Percentiles rank a stretch among this genome's conserved stretches.
Conservation (phyloP, 495 filamentous ascomycete genomes). For the Hypoxylon perforatum region DNA sequence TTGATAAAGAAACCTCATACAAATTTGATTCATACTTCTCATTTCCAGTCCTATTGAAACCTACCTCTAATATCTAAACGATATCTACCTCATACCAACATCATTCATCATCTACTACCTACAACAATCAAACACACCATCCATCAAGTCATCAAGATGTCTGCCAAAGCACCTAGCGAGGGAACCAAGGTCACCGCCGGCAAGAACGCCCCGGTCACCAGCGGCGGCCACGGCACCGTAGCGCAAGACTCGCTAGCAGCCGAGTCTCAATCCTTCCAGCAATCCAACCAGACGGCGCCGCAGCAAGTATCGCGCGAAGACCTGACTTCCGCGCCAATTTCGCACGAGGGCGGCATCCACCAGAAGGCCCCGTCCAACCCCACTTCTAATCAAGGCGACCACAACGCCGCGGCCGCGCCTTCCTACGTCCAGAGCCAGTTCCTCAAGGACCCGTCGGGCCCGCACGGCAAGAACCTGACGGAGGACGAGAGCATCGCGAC, state of each 20-base stretch:
- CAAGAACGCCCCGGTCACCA: constrained; percentile 42
- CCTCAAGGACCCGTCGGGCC: constrained; percentile 31
- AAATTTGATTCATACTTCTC: too few relatives aligned
- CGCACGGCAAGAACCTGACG: constrained; percentile 55
- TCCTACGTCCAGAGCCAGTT: constrained; percentile 45
- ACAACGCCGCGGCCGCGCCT: constrained; percentile 41
- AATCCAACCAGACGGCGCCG: constrained; percentile 25
- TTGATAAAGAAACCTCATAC: not conserved
- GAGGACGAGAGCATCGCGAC: constrained; percentile 51
- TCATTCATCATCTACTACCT: constrained; percentile 20
- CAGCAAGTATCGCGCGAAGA: constrained; percentile 21
- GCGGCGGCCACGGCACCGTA: constrained; percentile 49
- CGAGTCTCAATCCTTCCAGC: constrained; percentile 46
- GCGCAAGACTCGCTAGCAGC: constrained; percentile 51
- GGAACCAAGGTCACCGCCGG: constrained; percentile 46
- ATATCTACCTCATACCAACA: too few relatives aligned
- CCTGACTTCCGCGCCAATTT: constrained; percentile 9
- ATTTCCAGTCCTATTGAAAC: too few relatives aligned
- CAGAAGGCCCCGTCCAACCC: constrained; percentile 2
- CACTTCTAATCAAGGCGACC: constrained; percentile 2
- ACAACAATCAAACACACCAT: constrained; percentile 13
- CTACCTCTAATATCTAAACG: too few relatives aligned
- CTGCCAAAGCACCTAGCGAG: constrained; percentile 39
- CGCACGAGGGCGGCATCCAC: constrained; percentile 24
- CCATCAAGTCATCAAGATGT: constrained; percentile 26